Conservation (phyloP, 148 eudicot species). For the Diospyros kaki region DNA sequence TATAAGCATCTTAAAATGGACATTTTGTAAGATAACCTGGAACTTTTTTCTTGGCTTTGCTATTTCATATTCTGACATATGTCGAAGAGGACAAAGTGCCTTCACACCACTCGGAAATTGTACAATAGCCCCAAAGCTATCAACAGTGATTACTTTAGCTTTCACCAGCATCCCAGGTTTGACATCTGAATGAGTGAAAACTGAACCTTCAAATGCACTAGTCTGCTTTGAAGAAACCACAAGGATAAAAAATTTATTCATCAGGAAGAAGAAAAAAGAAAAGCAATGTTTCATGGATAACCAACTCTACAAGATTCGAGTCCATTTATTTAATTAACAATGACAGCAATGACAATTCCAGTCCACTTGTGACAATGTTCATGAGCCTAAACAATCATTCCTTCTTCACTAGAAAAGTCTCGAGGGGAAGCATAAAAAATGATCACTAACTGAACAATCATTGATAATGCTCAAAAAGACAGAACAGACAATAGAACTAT, state of each 20-base stretch:
- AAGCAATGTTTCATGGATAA: not conserved
- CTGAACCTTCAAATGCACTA: constrained; percentile 89
- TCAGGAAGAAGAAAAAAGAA: not conserved
- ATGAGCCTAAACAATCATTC: not conserved
- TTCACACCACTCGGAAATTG: constrained; percentile 90
- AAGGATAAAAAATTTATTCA: not conserved
- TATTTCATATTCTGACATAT: constrained; percentile 93
- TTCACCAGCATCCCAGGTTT: constrained; percentile 96
- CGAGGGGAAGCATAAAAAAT: not conserved
- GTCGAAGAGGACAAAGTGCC: constrained; percentile 94
- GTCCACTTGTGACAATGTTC: too few species aligned
- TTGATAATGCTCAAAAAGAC: not conserved
- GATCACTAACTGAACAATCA: not conserved
- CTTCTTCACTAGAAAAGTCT: not conserved
- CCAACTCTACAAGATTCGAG: not conserved
- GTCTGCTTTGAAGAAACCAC: constrained; percentile 40
- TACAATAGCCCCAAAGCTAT: constrained; percentile 65
- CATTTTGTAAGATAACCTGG: constrained; percentile 44
- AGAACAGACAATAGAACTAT: not conserved
- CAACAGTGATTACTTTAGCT: constrained; percentile 72
- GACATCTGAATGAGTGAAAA: constrained; percentile 95
- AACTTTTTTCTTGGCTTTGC: constrained; percentile 83
- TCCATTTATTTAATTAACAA: not conserved
- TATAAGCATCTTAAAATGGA: not conserved
- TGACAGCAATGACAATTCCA: not conserved